Evolutionary conservation across 2,329 filamentous ascomycete species (phyloP).

Genomic region (Phaeosphaeria sp.): DNA sequence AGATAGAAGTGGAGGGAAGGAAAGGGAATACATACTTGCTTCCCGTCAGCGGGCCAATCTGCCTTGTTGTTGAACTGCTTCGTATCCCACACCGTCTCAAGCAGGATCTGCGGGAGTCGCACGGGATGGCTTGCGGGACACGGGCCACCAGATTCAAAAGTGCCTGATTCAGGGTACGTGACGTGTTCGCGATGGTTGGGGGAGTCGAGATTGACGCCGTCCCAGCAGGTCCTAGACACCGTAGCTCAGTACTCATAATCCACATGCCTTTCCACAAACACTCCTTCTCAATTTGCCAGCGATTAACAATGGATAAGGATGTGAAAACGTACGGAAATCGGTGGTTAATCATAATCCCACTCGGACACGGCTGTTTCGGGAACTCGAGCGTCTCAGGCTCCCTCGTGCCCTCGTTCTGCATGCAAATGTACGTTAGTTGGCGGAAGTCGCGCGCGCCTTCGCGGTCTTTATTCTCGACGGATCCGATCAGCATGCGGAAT

Average conservation of each 20-base stretch:
- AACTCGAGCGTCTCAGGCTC: slow-evolving; percentile 32
- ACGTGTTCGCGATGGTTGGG: slow-evolving; percentile 36
- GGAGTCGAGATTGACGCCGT: slow-evolving; percentile 34
- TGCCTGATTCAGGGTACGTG: slow-evolving; percentile 33
- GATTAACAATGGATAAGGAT: too few relatives aligned
- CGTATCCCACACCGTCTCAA: slow-evolving; percentile 45
- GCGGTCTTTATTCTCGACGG: slow-evolving; percentile 35
- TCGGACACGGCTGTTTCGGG: slow-evolving; percentile 29
- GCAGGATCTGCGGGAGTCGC: slow-evolving; percentile 36
- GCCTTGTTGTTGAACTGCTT: slow-evolving; percentile 40
- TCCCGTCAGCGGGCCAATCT: slow-evolving; percentile 40
- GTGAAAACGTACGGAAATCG: slow-evolving; percentile 21
- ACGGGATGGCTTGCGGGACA: slow-evolving; percentile 38
- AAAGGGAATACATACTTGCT: slow-evolving; percentile 18
- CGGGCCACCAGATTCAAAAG: slow-evolving; percentile 38
- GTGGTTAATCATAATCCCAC: slow-evolving; percentile 37
- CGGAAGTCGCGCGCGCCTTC: slow-evolving; percentile 31
- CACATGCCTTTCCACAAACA: too few relatives aligned
- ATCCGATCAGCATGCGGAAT: slow-evolving; percentile 56
- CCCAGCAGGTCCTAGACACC: slow-evolving; percentile 28
- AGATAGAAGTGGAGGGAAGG: not conserved
- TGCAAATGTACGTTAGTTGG: slow-evolving; percentile 37
- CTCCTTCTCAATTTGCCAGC: too few relatives aligned
- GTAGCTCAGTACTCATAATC: too few relatives aligned
- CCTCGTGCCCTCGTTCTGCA: slow-evolving; percentile 35